These are phyloP conservation scores for Purshia tridentata DNA, from an alignment of 306 rosid species.

Conservation along the genomic window DNA sequence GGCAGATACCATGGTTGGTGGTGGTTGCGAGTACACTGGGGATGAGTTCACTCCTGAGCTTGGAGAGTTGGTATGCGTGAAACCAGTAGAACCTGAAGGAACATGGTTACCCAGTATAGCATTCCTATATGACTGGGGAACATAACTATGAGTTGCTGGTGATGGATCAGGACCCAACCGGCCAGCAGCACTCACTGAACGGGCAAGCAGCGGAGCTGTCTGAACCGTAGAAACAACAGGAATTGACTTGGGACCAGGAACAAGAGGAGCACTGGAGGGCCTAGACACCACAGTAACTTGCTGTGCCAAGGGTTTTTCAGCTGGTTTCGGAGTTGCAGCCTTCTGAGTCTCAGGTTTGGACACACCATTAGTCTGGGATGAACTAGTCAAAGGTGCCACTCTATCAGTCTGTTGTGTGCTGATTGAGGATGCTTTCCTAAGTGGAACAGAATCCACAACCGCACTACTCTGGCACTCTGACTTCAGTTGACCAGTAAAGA, in stretches of 20 bases:
- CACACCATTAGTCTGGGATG: constrained; percentile 38
- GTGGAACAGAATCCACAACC: constrained; percentile 40
- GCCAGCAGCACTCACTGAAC: constrained; percentile 84
- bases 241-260: constrained; percentile 73
- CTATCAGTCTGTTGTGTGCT: constrained; percentile 52
- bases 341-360: constrained; percentile 61
- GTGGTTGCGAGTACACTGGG: constrained; percentile 52
- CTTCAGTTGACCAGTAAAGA: constrained; percentile 41
- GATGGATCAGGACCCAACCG: constrained; percentile 88
- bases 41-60: constrained; percentile 52
- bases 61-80: constrained; percentile 52
- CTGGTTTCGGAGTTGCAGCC: constrained; percentile 46
- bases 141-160: constrained; percentile 67
- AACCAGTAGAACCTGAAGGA: constrained; percentile 49
- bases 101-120: constrained; percentile 82
- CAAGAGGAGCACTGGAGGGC: constrained; percentile 82
- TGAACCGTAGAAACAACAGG: constrained; percentile 75
- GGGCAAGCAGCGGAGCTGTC: constrained; percentile 66
- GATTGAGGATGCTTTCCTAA: constrained; percentile 44
- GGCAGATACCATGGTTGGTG: constrained; percentile 63
- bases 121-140: constrained; percentile 89
- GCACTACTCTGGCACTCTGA: constrained; percentile 42
- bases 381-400: constrained; percentile 38
- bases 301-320: constrained; percentile 52
- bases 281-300: constrained; percentile 64